Base-by-base conservation (phyloP, 306 rosid species). In the peach (Prunus persica) region DNA sequence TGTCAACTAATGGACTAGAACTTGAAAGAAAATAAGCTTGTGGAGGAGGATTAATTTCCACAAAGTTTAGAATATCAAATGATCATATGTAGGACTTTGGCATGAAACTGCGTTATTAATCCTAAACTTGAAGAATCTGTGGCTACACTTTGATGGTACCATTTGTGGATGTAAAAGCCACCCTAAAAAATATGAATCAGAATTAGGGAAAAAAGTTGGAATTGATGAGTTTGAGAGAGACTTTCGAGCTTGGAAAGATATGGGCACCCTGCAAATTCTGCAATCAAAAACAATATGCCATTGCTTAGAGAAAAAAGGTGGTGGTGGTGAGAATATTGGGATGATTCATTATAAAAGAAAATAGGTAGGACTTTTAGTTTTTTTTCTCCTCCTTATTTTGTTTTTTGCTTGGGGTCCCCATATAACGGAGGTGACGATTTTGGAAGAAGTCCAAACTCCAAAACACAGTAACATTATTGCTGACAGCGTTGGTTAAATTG, bases 71-170 rank as follows among this genome's bases (percentile, higher is more conserved):
- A 80, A 71, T 57, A 25, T 25, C 84, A 78, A 79, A 83, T 76
- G 82, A 83, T 79, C 57, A 58, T 14, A 5, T 27, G 70, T 49
- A 70, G 63, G 79, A 65, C 66, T 78, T 66, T 28, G 64, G 80
- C 14, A 18, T 43, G 80, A 68, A 79, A 81, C 45, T 65, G 79
- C 81, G 22, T 56, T 32, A 11, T 74, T 71, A 25, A 65, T 18
- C 49, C 87, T 86, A 67, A 79, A 88, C 64, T 84, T 89, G 84
- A 89, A 89, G 81, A 84, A 87, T 72, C 96, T 90, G 78, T 82
- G 86, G 76, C 77, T 79, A 82, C 83, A 82, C 79, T 80, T 88
- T 85, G 87, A 79, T 54, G 54, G 45, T 77, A 22, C 45, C 89
- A 85, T 89, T 84, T 86, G 91, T 84, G 91, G 90, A 73, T 74